Evolutionary conservation across 2,329 filamentous ascomycete genomes (phyloP), one percentile per base, ranked within the genome.

Genomic region (Didymellaceae sp.): DNA sequence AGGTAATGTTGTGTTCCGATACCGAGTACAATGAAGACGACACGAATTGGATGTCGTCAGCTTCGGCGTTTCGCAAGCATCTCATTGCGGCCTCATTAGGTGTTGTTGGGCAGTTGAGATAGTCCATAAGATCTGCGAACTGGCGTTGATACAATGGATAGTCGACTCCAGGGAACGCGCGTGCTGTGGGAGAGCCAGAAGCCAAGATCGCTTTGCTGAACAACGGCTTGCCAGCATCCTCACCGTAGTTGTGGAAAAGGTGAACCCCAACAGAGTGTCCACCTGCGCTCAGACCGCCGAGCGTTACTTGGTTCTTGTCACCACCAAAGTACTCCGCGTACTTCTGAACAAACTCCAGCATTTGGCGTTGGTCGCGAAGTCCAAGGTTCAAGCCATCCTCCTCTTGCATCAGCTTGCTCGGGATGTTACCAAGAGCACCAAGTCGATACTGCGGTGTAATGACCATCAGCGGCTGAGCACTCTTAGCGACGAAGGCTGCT

Each of bases 231-330:
- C 58, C 65, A 10, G 54, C 38, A 30, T 67, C 67, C 5, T 61
- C 49, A n/a, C 61, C 66, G 44, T 74, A 74, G 44, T 72, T 59
- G 58, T 74, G 71, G 48, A 71, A 73, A 11, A 68, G 63, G 41
- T 72, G 69, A 25, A 72, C 61, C 26, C 67, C 71, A 5, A 72
- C 69, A 0, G 70, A 65, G 43, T 74, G 71, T 3, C 59, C 71
- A 26, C 75, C 75, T 16, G 74, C 74, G 32, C 70, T 72, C 32
- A 75, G 73, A 1, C 76, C 75, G 41, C 68, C 74, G 5, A 78
- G 61, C 1, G 69, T 76, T 41, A 78, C 71, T 4, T 67, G 57
- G 18, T 67, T 53, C 6, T 71, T 62, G 55, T 78, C 74, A 11
- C 75, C 76, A 4, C 63, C 77, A 69, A 66, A 70, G 32, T 52